Evolutionary conservation across 257 asterid species (phyloP), one percentile per base, ranked within the genome.

Genomic region (Catharanthus roseus): DNA sequence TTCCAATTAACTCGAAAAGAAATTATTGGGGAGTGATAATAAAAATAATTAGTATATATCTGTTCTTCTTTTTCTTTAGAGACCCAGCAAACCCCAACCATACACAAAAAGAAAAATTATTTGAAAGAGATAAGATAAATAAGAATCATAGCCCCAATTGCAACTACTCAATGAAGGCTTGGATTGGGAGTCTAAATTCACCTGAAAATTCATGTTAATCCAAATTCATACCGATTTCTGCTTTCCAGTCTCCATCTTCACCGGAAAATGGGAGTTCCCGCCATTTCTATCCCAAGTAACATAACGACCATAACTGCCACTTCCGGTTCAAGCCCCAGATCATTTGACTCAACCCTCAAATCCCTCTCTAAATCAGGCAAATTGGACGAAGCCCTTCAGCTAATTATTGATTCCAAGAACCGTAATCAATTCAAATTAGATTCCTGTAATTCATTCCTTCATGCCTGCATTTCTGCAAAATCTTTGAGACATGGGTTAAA

Each of bases 381-480:
- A 67, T 72, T 82, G 5, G 86, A 82, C 31, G 87, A 86, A 82
- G 87, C 87, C 66, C 74, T 86, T 71, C 68, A 70, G n/a, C 75
- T 70, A 29, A 61, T 82, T 23, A 38, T 38, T 8, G 72, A 83
- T 76, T 76, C 84, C 82, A 68, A 71, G 61, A 58, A 55, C 68
- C 67, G 60, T 60, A 23, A 21, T 28, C 31, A 58, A 47, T 73
- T 66, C 33, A 64, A 67, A 41, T 45, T 76, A 26, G 77, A 81
- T 5, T 77, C 83, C 42, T 84, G 77, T 72, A 65, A 82, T 33
- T 13, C 80, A 66, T 79, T 84, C 45, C 79, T 86, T 26, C 85
- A 84, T 72, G 79, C 84, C 51, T 84, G 88, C 65, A 84, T 86
- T 68, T 75, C 83, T 3, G 65, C 70, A 29, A 86, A 78, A 76